Conservation (phyloP, 1,284 basidiomycete genomes). For the Fomes fomentarius region DNA sequence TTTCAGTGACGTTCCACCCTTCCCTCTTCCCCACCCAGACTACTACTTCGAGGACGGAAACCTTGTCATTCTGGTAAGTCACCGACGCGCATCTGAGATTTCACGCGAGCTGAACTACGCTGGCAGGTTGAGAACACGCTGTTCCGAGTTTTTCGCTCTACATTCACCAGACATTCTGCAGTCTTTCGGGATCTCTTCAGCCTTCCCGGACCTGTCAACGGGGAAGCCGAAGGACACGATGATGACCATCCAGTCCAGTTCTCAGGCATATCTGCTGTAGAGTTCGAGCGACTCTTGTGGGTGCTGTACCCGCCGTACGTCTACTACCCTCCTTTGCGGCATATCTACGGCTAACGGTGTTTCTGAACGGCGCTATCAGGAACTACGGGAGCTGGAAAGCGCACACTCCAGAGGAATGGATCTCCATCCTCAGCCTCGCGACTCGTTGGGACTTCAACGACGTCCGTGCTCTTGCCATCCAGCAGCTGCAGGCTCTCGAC, state of each 20-base stretch:
- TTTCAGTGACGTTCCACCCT: no score
- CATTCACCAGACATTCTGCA: slow-evolving; percentile 33
- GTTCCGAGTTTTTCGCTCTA: slow-evolving; percentile 34
- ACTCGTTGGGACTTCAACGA: slow-evolving; percentile 35
- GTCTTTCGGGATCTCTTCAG: slow-evolving; percentile 33
- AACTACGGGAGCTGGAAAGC: slow-evolving; percentile 23
- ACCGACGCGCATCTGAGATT: no score
- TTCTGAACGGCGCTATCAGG: slow-evolving; percentile 11
- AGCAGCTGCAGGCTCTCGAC: slow-evolving; percentile 26
- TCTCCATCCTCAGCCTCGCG: slow-evolving; percentile 38
- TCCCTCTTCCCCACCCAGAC: slow-evolving; percentile 23
- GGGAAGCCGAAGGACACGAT: slow-evolving; percentile 19
- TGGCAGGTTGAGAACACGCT: slow-evolving; percentile 35
- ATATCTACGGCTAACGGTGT: not conserved
- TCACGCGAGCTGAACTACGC: not conserved
- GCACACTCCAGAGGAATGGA: slow-evolving; percentile 38
- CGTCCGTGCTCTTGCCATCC: slow-evolving; percentile 35
- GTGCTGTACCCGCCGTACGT: slow-evolving; percentile 35
- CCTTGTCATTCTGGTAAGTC: slow-evolving; percentile 31
- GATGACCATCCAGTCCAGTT: slow-evolving; percentile 32
- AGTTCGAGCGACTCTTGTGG: slow-evolving; percentile 36
- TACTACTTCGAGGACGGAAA: slow-evolving; percentile 37
- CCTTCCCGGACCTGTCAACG: slow-evolving; percentile 18
- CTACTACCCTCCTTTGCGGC: not conserved
- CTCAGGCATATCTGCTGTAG: slow-evolving; percentile 27